Percentiles rank a stretch among this genome's conserved stretches.
phyloP scores from a whole-genome alignment of 1,284 basidiomycete genomes.

The Malassezia slooffiae region DNA sequence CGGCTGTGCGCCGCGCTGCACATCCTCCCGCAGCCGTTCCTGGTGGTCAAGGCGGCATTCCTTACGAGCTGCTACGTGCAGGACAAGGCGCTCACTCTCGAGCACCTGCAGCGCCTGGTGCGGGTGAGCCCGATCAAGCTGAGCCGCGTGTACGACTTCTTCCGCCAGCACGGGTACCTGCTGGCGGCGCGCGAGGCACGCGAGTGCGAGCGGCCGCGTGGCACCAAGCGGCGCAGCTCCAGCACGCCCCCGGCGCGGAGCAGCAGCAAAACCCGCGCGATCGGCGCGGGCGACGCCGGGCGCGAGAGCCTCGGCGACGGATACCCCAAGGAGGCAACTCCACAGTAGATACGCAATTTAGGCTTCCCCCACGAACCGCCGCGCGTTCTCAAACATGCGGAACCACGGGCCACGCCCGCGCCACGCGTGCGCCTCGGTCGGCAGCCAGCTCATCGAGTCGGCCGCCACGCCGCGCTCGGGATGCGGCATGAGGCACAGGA shows the following conservation, averaged over 20 bases:
- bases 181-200: constrained; percentile 1
- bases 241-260: too few species aligned
- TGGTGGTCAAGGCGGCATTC: constrained; percentile 42
- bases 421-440: constrained; percentile 31
- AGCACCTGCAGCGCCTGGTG: constrained; percentile 32
- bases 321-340: too few species aligned
- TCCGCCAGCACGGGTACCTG: constrained; percentile 40
- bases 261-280: too few species aligned
- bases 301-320: too few species aligned
- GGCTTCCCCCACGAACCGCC: constrained; percentile 50
- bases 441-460: constrained; percentile 45
- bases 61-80: constrained; percentile 31
- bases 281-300: too few species aligned
- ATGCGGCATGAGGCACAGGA: constrained; percentile 87
- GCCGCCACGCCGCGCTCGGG: constrained; percentile 46
- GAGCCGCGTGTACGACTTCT: constrained; percentile 41
- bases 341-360: too few species aligned
- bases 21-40: constrained; percentile 39
- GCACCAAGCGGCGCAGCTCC: too few species aligned
- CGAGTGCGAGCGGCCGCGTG: background rate
- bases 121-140: constrained; percentile 41
- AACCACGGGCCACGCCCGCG: constrained; percentile 79
- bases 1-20: constrained; percentile 37
- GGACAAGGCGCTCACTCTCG: constrained; percentile 30
- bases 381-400: constrained; percentile 80